Evolutionary conservation across 192 early-diverging fungal species (phyloP).

Genomic region (Coemansia sp.): DNA sequence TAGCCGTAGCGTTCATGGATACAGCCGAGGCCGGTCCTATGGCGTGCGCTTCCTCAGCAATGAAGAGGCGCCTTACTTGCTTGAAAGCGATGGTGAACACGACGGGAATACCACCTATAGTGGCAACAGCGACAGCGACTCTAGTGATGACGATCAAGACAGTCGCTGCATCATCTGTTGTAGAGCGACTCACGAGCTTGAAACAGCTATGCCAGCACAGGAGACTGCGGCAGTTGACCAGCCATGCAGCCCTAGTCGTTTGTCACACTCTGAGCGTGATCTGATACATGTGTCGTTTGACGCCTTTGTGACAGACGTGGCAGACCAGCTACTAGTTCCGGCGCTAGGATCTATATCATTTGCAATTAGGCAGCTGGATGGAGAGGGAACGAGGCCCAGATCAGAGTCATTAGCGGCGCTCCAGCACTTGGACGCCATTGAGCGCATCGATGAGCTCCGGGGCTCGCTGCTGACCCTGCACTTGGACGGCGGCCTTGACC

Average conservation of each 20-base stretch:
- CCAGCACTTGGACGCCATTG: not conserved
- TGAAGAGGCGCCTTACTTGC: conserved; percentile 36
- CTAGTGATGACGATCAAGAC: not conserved
- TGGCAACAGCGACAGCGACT: not conserved
- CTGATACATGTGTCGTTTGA: conserved; percentile 25
- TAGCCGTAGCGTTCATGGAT: not conserved
- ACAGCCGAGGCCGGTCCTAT: conserved; percentile 19
- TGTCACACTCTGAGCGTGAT: conserved; percentile 17
- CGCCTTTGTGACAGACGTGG: conserved; percentile 21
- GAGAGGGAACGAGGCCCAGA: not conserved
- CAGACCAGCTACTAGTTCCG: not conserved
- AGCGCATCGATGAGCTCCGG: not conserved
- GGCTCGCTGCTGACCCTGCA: conserved; percentile 17
- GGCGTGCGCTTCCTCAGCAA: conserved; percentile 25
- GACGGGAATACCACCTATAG: not conserved
- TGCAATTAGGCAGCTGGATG: conserved; percentile 26
- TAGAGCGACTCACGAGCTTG: not conserved
- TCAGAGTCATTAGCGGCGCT: not conserved
- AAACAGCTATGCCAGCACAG: not conserved
- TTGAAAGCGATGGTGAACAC: conserved; percentile 10
- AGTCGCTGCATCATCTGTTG: not conserved
- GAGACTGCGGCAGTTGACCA: not conserved
- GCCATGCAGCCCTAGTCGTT: not conserved
- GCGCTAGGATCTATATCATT: conserved; percentile 33
- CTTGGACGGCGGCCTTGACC: conserved; percentile 22